phyloP scores from a whole-genome alignment of 2,329 filamentous ascomycete genomes.

The Laburnicola sp. region DNA sequence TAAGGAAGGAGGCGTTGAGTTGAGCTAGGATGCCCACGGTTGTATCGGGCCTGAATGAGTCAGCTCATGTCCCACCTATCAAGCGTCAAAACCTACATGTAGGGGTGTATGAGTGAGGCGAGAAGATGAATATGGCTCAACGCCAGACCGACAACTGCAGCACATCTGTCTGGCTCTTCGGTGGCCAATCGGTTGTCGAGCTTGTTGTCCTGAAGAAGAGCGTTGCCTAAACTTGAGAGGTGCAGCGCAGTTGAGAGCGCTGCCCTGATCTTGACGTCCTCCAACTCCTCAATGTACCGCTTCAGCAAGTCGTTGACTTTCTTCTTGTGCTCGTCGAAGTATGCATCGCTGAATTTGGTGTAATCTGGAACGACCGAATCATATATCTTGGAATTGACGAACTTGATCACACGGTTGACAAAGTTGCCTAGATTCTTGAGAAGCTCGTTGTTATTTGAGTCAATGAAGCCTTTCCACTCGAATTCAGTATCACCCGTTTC shows the following conservation, averaged over 20 bases:
- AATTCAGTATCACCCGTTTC: slow-evolving; percentile 88
- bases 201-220: slow-evolving; percentile 59
- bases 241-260: slow-evolving; percentile 68
- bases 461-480: slow-evolving; percentile 82
- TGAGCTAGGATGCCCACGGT: slow-evolving; percentile 74
- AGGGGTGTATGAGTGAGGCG: slow-evolving; percentile 76
- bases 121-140: slow-evolving; percentile 83
- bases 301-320: slow-evolving; percentile 69
- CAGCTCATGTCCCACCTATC: neutral
- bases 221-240: slow-evolving; percentile 64
- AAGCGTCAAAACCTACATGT: slow-evolving; percentile 59
- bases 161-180: slow-evolving; percentile 61
- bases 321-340: slow-evolving; percentile 53
- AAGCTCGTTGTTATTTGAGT: slow-evolving; percentile 87
- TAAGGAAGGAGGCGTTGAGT: slow-evolving; percentile 61
- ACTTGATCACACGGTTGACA: slow-evolving; percentile 63
- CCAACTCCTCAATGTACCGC: slow-evolving; percentile 68
- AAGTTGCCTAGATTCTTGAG: slow-evolving; percentile 70
- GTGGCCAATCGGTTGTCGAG: slow-evolving; percentile 65
- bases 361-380: slow-evolving; percentile 70
- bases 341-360: slow-evolving; percentile 54
- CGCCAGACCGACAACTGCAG: slow-evolving; percentile 72
- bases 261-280: slow-evolving; percentile 70
- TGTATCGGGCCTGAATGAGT: slow-evolving; percentile 34
- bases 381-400: slow-evolving; percentile 72